These are phyloP conservation scores for Trametes polyzona DNA, from an alignment of 1,284 basidiomycete species.

Conservation along the genomic window DNA sequence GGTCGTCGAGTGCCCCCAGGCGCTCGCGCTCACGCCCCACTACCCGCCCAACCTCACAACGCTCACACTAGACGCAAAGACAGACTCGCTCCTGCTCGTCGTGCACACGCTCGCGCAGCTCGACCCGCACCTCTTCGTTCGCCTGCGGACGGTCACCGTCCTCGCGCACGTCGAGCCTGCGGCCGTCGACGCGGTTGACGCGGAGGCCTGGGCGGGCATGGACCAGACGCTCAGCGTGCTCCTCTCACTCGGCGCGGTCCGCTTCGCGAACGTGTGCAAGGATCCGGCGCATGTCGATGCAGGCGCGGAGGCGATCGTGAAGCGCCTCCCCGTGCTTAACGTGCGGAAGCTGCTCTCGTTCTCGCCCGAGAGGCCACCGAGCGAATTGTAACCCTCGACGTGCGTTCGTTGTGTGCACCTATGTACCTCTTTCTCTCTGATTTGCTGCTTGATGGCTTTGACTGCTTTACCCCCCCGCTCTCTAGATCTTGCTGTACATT, in stretches of 20 bases:
- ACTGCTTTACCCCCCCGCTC: no score
- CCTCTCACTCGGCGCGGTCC: slow-evolving; percentile 17
- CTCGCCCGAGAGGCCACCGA: neutral
- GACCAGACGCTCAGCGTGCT: slow-evolving; percentile 22
- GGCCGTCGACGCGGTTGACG: slow-evolving; percentile 6
- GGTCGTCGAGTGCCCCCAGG: slow-evolving; percentile 7
- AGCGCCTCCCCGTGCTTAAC: slow-evolving; percentile 14
- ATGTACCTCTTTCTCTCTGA: neutral
- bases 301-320: slow-evolving; percentile 13
- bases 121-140: slow-evolving; percentile 17
- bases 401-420: neutral
- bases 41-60: slow-evolving; percentile 15
- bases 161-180: slow-evolving; percentile 10
- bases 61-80: slow-evolving; percentile 20
- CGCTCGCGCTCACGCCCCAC: slow-evolving; percentile 12
- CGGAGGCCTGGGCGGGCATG: slow-evolving; percentile 18
- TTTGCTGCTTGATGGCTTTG: no score
- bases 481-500: no score
- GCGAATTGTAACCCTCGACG: neutral
- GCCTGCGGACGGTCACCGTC: slow-evolving; percentile 17
- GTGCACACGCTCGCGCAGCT: slow-evolving; percentile 14
- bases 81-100: slow-evolving; percentile 15
- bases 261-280: slow-evolving; percentile 15
- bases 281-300: slow-evolving; percentile 12
- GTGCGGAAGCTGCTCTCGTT: slow-evolving; percentile 15